Evolutionary conservation across 768 basidiomycete genomes (phyloP).

Genomic region (Sistotremastrum suecicum): DNA sequence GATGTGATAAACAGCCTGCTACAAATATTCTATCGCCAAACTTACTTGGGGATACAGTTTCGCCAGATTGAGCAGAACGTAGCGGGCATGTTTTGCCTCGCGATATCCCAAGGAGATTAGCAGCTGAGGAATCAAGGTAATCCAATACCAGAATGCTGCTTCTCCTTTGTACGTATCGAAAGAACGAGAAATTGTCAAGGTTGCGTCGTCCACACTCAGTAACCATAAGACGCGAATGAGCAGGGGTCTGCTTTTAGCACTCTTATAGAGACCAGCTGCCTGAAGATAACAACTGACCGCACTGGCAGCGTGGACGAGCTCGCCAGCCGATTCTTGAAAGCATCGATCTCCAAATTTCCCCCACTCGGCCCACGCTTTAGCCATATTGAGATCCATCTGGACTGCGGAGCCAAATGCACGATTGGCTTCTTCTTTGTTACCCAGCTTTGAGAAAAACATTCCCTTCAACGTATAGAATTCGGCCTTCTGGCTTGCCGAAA

Average conservation of each 20-base stretch:
- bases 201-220: slow-evolving; percentile 76
- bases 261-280: slow-evolving; percentile 92
- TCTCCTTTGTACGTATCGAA: slow-evolving; percentile 97
- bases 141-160: slow-evolving; percentile 97
- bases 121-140: slow-evolving; percentile 90
- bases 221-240: slow-evolving; percentile 94
- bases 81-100: slow-evolving; percentile 86
- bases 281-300: slow-evolving; percentile 97
- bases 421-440: slow-evolving; percentile 80
- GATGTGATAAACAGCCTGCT: background rate
- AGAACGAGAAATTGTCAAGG: slow-evolving; percentile 56
- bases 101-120: slow-evolving; percentile 79
- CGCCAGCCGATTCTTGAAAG: slow-evolving; percentile 74
- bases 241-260: slow-evolving; percentile 78
- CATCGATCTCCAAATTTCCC: slow-evolving; percentile 85
- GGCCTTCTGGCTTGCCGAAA: slow-evolving; percentile 86
- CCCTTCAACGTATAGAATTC: slow-evolving; percentile 98
- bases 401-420: slow-evolving; percentile 89
- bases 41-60: slow-evolving; percentile 84
- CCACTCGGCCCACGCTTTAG: slow-evolving; percentile 99
- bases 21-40: slow-evolving; percentile 1
- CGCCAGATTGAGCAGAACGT: slow-evolving; percentile 78
- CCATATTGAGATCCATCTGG: slow-evolving; percentile 86
- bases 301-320: slow-evolving; percentile 65
- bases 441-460: slow-evolving; percentile 89